phyloP scores from a whole-genome alignment of 768 basidiomycete genomes.

The Panaeolus cyanescens region DNA sequence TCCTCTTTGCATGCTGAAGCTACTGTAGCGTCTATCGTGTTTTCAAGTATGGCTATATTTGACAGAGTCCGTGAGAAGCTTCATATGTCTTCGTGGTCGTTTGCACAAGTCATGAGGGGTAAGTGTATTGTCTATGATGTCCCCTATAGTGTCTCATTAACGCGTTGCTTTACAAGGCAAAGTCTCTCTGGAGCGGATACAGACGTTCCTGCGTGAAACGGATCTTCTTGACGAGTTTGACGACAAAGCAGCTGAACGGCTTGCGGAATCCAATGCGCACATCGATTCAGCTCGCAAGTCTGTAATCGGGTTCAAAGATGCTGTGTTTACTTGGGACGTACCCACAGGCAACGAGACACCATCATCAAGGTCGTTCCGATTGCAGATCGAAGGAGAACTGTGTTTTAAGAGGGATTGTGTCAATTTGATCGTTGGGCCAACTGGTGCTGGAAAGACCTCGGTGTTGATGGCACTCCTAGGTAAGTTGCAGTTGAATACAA shows the following conservation, averaged over 20 bases:
- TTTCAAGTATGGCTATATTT: slow-evolving; percentile 64
- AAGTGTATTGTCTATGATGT: neutral
- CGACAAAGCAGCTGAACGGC: slow-evolving; percentile 48
- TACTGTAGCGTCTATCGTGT: slow-evolving; percentile 41
- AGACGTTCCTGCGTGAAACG: neutral
- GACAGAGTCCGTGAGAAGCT: slow-evolving; percentile 58
- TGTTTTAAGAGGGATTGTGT: slow-evolving; percentile 51
- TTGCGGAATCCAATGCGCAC: slow-evolving; percentile 25
- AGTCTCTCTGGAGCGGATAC: slow-evolving; percentile 18
- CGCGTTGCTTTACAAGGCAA: slow-evolving; percentile 21
- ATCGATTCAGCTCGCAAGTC: slow-evolving; percentile 20
- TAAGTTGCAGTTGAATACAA: slow-evolving; percentile 10
- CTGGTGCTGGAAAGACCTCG: slow-evolving; percentile 63
- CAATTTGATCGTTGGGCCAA: slow-evolving; percentile 61
- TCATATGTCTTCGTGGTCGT: slow-evolving; percentile 33
- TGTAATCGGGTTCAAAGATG: slow-evolving; percentile 50
- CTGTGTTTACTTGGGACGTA: slow-evolving; percentile 53
- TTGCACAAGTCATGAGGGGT: slow-evolving; percentile 19
- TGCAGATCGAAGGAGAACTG: slow-evolving; percentile 54
- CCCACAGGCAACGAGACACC: slow-evolving; percentile 35
- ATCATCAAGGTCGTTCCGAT: slow-evolving; percentile 49
- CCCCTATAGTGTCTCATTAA: neutral
- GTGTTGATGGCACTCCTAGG: slow-evolving; percentile 64
- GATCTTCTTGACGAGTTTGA: slow-evolving; percentile 16
- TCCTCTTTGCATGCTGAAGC: slow-evolving; percentile 13